These are phyloP conservation scores for Cyberlindnera japonica DNA, from an alignment of 805 yeast species.

Conservation along the genomic window DNA sequence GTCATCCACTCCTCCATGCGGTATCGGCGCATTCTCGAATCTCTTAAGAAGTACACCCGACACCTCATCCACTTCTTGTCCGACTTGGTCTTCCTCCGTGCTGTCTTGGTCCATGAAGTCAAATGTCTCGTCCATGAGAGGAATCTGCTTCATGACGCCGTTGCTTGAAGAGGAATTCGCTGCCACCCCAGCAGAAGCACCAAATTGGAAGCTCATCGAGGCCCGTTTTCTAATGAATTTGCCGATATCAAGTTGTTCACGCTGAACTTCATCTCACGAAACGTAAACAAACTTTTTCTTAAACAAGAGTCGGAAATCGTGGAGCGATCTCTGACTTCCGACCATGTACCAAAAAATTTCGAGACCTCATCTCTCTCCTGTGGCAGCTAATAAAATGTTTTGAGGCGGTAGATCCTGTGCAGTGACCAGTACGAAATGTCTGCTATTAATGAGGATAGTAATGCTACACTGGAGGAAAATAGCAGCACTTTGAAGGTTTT, in stretches of 20 bases:
- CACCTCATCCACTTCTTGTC: constrained; percentile 25
- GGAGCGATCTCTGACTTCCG: no score
- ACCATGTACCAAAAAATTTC: constrained; percentile 9
- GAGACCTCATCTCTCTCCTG: constrained; percentile 18
- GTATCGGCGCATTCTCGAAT: constrained; percentile 34
- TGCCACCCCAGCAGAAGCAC: not conserved
- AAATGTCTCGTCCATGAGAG: constrained; percentile 24
- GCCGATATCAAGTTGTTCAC: no score
- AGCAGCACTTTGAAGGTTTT: not conserved
- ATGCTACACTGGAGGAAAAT: no score
- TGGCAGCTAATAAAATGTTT: not conserved
- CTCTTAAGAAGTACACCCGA: constrained; percentile 29
- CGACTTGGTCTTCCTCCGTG: constrained; percentile 21
- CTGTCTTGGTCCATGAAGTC: constrained; percentile 21
- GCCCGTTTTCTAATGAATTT: not conserved
- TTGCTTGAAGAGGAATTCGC: not conserved
- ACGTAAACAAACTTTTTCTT: constrained; percentile 17
- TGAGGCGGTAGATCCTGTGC: no score
- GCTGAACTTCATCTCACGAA: not conserved
- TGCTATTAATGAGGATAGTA: no score
- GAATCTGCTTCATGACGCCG: constrained; percentile 4
- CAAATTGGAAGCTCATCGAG: constrained; percentile 7
- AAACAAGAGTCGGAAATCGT: not conserved
- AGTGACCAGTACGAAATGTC: no score
- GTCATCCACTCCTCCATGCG: constrained; percentile 28